Conservation (phyloP, 768 basidiomycete species). For the Hygrophoropsis aurantiaca region DNA sequence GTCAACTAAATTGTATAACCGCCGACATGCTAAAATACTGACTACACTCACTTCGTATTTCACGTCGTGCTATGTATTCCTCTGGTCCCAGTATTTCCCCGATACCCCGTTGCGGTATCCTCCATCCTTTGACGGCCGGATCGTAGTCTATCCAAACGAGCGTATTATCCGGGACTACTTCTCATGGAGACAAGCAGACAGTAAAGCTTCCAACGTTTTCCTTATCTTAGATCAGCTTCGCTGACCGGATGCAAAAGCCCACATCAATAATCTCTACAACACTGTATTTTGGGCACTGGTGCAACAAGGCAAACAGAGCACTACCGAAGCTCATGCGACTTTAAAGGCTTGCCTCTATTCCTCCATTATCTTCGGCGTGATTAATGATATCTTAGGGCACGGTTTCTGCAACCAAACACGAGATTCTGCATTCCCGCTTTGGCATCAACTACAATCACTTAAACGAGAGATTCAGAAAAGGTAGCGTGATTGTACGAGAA, state of each 20-base stretch:
- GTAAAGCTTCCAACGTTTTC: conserved; percentile 45
- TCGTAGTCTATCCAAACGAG: conserved; percentile 75
- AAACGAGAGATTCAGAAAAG: conserved; percentile 74
- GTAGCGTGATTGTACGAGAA: conserved; percentile 77
- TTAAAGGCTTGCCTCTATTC: conserved; percentile 53
- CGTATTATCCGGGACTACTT: conserved; percentile 88
- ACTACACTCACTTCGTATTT: conserved; percentile 83
- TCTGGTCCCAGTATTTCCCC: conserved; percentile 83
- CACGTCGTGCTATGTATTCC: conserved; percentile 86
- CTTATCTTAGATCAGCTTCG: conserved; percentile 9
- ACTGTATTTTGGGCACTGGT: conserved; percentile 95
- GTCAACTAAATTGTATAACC: conserved; percentile 75
- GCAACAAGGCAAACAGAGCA: conserved; percentile 74
- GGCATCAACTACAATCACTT: conserved; percentile 86
- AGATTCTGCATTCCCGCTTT: conserved; percentile 82
- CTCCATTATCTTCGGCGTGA: not conserved
- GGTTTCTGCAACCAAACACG: conserved; percentile 85
- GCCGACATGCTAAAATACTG: conserved; percentile 84
- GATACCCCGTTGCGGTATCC: conserved; percentile 72
- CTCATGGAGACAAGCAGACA: conserved; percentile 94
- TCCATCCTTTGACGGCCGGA: conserved; percentile 90
- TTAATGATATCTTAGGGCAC: conserved; percentile 62
- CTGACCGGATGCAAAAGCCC: conserved; percentile 54
- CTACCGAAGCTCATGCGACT: conserved; percentile 77
- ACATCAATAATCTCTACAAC: conserved; percentile 98